Evolutionary conservation across 2,329 filamentous ascomycete genomes (phyloP).

Genomic region (Hymenoscyphus albidus): DNA sequence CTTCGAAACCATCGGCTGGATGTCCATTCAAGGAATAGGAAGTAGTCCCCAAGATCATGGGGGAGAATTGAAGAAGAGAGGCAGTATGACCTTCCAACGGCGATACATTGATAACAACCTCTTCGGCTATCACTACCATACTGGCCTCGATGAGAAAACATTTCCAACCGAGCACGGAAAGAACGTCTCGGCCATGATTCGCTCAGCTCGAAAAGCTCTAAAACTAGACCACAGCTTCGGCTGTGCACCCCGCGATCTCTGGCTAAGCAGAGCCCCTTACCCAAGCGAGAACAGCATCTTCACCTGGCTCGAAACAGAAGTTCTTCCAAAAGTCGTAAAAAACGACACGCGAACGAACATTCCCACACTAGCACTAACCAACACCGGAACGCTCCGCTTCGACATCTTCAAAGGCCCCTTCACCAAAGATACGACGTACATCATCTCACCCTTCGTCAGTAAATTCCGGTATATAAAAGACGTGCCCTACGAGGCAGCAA

Average conservation of each 20-base stretch:
- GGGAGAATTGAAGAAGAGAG: constrained; percentile 33
- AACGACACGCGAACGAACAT: constrained; percentile 55
- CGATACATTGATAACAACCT: constrained; percentile 95
- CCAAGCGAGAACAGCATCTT: constrained; percentile 73
- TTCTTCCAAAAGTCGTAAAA: constrained; percentile 65
- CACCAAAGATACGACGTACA: constrained; percentile 80
- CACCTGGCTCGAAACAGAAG: constrained; percentile 70
- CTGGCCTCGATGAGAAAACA: constrained; percentile 62
- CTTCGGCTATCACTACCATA: constrained; percentile 78
- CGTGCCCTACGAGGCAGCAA: constrained; percentile 74
- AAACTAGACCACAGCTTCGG: constrained; percentile 71
- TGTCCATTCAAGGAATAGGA: constrained; percentile 69
- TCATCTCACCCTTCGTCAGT: constrained; percentile 84
- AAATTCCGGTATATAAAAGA: constrained; percentile 72
- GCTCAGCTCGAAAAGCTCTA: constrained; percentile 64
- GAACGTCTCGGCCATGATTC: constrained; percentile 67
- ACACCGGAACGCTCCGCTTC: constrained; percentile 90
- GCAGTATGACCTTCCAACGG: constrained; percentile 60
- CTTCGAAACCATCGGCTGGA: constrained; percentile 92
- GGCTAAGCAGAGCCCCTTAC: constrained; percentile 77
- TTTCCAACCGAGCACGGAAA: constrained; percentile 75
- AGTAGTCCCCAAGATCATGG: constrained; percentile 28
- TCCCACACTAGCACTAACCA: constrained; percentile 71
- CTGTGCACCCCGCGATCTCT: constrained; percentile 77
- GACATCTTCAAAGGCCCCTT: constrained; percentile 93